Conservation (phyloP, 2,329 filamentous ascomycete species). For the Bipolaris gigantea region DNA sequence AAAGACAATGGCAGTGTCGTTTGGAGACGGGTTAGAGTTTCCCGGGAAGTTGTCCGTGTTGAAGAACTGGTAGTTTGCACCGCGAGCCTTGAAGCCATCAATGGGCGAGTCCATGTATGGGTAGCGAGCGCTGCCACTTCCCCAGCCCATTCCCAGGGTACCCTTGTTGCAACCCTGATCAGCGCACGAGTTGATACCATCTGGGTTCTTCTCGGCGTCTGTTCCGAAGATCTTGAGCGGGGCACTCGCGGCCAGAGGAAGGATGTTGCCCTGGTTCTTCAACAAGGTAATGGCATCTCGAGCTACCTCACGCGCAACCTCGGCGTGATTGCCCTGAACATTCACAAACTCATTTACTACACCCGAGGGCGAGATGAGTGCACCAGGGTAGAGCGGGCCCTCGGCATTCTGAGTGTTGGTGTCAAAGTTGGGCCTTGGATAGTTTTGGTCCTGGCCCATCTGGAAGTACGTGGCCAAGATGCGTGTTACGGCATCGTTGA, state of each 20-base stretch:
- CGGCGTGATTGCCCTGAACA: conserved; percentile 57
- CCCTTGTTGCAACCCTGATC: conserved; percentile 71
- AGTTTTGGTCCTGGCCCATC: conserved; percentile 44
- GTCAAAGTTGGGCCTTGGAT: conserved; percentile 50
- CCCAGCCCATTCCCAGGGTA: conserved; percentile 77
- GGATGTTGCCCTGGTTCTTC: conserved; percentile 63
- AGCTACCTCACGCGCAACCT: conserved; percentile 55
- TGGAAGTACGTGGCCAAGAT: conserved; percentile 87
- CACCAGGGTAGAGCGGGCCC: conserved; percentile 43
- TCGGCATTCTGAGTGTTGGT: conserved; percentile 40
- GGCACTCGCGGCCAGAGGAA: conserved; percentile 51
- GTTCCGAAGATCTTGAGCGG: conserved; percentile 47
- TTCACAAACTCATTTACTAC: conserved; percentile 71
- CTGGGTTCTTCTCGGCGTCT: conserved; percentile 57
- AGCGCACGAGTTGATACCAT: conserved; percentile 66
- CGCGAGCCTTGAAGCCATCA: conserved; percentile 66
- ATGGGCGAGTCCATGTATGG: conserved; percentile 71
- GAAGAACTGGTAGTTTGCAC: conserved; percentile 64
- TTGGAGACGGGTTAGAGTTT: conserved; percentile 43
- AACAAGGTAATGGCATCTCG: conserved; percentile 60
- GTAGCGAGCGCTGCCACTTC: conserved; percentile 72
- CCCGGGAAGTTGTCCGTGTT: conserved; percentile 65
- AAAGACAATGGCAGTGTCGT: conserved; percentile 65
- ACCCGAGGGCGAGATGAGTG: conserved; percentile 60
- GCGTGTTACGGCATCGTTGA: conserved; percentile 87